phyloP scores from a whole-genome alignment of 345 rosid genomes.

The Nephelium lappaceum region DNA sequence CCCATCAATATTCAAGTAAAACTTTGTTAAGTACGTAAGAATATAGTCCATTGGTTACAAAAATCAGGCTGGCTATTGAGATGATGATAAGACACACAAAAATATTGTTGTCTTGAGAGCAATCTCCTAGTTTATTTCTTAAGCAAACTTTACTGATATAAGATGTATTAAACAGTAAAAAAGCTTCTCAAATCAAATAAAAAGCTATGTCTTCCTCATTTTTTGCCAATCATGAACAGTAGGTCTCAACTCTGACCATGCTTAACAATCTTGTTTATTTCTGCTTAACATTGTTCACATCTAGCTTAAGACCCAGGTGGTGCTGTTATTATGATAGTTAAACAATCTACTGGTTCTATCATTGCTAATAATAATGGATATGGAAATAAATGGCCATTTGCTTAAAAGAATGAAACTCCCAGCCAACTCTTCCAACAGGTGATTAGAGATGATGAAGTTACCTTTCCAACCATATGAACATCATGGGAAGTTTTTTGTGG shows the following conservation, averaged over 20 bases:
- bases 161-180: background rate
- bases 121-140: background rate
- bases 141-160: background rate
- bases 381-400: background rate
- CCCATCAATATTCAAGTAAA: background rate
- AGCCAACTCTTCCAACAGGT: conserved; percentile 7
- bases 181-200: background rate
- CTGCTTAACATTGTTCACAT: background rate
- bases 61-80: background rate
- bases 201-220: background rate
- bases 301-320: background rate
- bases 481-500: conserved; percentile 52
- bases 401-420: background rate
- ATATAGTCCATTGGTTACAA: background rate
- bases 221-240: background rate
- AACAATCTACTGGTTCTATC: background rate
- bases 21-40: background rate
- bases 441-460: conserved; percentile 29
- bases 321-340: background rate
- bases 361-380: background rate
- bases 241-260: background rate
- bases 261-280: background rate
- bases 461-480: conserved; percentile 92
- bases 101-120: background rate
- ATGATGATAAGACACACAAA: background rate